Evolutionary conservation across 805 yeast species (phyloP).

Genomic region (Saccharomyces mikatae): DNA sequence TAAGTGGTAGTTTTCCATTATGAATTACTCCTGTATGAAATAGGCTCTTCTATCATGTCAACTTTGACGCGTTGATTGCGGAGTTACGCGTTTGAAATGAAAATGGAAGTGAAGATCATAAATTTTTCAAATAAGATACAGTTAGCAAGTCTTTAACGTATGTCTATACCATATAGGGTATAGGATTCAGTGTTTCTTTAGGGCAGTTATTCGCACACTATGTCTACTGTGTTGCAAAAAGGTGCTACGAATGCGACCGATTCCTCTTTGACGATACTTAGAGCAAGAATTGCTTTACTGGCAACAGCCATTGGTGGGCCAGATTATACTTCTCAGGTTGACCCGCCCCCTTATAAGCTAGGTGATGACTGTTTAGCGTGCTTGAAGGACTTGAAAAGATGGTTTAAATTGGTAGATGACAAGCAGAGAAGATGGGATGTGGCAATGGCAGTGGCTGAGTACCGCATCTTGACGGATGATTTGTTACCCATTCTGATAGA

Average conservation of each 20-base stretch:
- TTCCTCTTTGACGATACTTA: slow-evolving; percentile 30
- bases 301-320: slow-evolving; percentile 89
- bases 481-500: slow-evolving; percentile 63
- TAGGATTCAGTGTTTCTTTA: background rate
- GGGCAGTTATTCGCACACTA: background rate
- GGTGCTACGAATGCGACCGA: background rate
- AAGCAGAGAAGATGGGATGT: slow-evolving; percentile 63
- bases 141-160: background rate
- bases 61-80: background rate
- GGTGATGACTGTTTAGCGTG: slow-evolving; percentile 79
- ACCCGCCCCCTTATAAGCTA: slow-evolving; percentile 54
- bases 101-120: background rate
- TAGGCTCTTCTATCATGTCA: background rate
- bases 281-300: slow-evolving; percentile 70
- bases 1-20: background rate
- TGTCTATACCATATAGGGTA: background rate
- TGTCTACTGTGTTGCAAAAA: background rate
- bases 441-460: slow-evolving; percentile 79
- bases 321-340: slow-evolving; percentile 48
- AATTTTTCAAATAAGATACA: background rate
- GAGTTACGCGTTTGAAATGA: background rate
- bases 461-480: slow-evolving; percentile 66
- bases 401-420: slow-evolving; percentile 83
- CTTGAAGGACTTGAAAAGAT: slow-evolving; percentile 75
- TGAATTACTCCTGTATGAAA: background rate